Evolutionary conservation across 805 yeast species (phyloP).

Genomic region (Metschnikowia chrysomelidarum): DNA sequence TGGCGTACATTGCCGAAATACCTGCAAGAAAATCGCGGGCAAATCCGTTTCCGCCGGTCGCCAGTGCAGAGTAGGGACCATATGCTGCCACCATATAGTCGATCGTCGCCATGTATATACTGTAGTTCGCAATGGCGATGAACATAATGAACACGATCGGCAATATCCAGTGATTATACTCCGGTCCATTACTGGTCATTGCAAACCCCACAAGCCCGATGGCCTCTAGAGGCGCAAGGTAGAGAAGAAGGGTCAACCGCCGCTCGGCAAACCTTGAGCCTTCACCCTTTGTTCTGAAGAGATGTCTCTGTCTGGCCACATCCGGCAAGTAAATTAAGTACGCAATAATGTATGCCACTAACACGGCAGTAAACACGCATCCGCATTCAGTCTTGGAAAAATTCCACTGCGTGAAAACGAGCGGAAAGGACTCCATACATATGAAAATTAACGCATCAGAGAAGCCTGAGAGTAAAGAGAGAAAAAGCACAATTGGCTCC

Average conservation of each 20-base stretch:
- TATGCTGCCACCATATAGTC: conserved; percentile 44
- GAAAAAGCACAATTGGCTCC: conserved; percentile 40
- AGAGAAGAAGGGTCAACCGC: conserved; percentile 32
- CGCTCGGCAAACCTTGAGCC: conserved; percentile 27
- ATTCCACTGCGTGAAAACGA: conserved; percentile 35
- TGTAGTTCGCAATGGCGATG: conserved; percentile 40
- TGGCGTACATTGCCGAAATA: conserved; percentile 36
- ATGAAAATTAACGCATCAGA: conserved; percentile 41
- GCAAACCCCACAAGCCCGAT: conserved; percentile 42
- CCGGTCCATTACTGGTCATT: conserved; percentile 42
- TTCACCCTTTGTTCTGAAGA: conserved; percentile 25
- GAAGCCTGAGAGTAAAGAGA: conserved; percentile 39
- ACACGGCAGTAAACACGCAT: conserved; percentile 31
- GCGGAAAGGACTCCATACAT: conserved; percentile 35
- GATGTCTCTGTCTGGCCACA: conserved; percentile 28
- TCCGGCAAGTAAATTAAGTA: conserved; percentile 34
- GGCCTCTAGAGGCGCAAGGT: conserved; percentile 37
- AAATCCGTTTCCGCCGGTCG: conserved; percentile 44
- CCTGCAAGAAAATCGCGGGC: conserved; percentile 43
- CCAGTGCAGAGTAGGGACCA: conserved; percentile 43
- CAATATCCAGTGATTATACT: conserved; percentile 39
- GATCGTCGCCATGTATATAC: conserved; percentile 44
- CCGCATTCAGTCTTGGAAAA: conserved; percentile 32
- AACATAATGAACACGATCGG: conserved; percentile 37
- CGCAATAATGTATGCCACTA: conserved; percentile 37